Conservation (phyloP, 2,329 filamentous ascomycete species). For the Exophiala alcalophila region DNA sequence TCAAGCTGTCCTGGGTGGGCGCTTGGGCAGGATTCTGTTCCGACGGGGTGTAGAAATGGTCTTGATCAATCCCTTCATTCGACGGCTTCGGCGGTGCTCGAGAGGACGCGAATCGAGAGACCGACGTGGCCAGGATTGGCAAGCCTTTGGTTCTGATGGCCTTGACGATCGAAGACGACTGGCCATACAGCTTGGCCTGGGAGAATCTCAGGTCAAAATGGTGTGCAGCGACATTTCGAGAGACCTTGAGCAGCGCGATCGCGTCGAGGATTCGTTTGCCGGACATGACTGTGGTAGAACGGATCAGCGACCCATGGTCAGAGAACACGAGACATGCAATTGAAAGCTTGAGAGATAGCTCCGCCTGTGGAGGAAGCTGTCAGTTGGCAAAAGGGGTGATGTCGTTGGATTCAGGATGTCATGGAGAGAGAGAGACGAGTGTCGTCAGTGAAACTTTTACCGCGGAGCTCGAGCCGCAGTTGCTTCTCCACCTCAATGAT, state of each 20-base stretch:
- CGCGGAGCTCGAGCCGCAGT: too few species aligned
- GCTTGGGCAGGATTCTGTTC: slow-evolving; percentile 40
- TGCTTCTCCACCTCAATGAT: too few species aligned
- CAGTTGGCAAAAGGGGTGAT: too few species aligned
- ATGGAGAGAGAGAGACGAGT: too few species aligned
- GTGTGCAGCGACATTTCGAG: slow-evolving; percentile 63
- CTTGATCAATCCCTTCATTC: slow-evolving; percentile 46
- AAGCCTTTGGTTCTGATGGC: slow-evolving; percentile 52
- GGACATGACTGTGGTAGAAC: slow-evolving; percentile 42
- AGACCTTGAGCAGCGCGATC: slow-evolving; percentile 66
- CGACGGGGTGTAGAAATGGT: slow-evolving; percentile 50
- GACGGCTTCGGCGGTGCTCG: slow-evolving; percentile 10
- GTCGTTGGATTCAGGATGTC: too few species aligned
- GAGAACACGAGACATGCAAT: background rate
- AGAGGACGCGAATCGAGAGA: slow-evolving; percentile 42
- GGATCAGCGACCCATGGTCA: slow-evolving; percentile 10
- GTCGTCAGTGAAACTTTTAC: too few species aligned
- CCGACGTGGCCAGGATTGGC: slow-evolving; percentile 18
- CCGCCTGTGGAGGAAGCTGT: too few species aligned
- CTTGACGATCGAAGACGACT: slow-evolving; percentile 63
- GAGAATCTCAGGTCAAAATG: slow-evolving; percentile 58
- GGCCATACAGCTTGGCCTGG: slow-evolving; percentile 61
- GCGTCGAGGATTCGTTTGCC: slow-evolving; percentile 67
- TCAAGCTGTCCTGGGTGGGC: slow-evolving; percentile 40
- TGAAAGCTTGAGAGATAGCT: too few species aligned